Percentiles rank a stretch among this genome's conserved stretches.
These are phyloP conservation scores for Penicillium rolfsii DNA, from an alignment of 2,329 filamentous ascomycete species.

Conservation along the genomic window DNA sequence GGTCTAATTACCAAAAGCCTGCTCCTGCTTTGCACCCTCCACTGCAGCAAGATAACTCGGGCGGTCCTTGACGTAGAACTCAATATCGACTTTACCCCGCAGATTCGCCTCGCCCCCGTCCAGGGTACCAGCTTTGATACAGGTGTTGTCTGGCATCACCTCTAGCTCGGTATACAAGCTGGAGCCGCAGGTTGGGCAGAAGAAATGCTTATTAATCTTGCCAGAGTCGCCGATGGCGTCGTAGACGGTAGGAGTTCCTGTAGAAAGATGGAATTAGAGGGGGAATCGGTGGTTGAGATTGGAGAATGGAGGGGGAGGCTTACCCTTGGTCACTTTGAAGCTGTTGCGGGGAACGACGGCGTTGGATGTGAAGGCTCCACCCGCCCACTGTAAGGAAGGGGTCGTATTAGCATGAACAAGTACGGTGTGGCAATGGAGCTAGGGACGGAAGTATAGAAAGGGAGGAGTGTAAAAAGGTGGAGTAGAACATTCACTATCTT, in stretches of 20 bases:
- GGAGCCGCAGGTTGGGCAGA: conserved; percentile 58
- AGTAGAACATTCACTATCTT: neutral
- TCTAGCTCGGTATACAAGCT: conserved; percentile 58
- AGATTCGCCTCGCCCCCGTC: conserved; percentile 54
- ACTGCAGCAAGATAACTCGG: conserved; percentile 49
- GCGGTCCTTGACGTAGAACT: conserved; percentile 59
- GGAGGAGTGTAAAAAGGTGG: neutral
- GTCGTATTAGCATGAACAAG: neutral
- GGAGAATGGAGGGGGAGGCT: neutral
- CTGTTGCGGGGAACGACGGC: conserved; percentile 52
- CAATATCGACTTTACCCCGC: conserved; percentile 50
- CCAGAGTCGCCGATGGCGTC: conserved; percentile 55
- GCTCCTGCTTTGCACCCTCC: conserved; percentile 55
- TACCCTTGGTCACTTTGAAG: conserved; percentile 56
- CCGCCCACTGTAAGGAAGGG: conserved; percentile 48
- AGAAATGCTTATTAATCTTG: conserved; percentile 61
- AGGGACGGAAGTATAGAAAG: no score
- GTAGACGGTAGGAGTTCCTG: conserved; percentile 54
- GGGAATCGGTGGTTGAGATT: neutral
- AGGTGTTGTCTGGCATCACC: conserved; percentile 55
- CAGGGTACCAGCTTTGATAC: conserved; percentile 57
- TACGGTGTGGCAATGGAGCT: neutral
- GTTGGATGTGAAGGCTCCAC: conserved; percentile 60
- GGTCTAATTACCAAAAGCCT: conserved; percentile 21
- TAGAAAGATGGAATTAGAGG: neutral